Base-by-base conservation (phyloP, 495 filamentous ascomycete species). In the Penicillium cosmopolitanum region DNA sequence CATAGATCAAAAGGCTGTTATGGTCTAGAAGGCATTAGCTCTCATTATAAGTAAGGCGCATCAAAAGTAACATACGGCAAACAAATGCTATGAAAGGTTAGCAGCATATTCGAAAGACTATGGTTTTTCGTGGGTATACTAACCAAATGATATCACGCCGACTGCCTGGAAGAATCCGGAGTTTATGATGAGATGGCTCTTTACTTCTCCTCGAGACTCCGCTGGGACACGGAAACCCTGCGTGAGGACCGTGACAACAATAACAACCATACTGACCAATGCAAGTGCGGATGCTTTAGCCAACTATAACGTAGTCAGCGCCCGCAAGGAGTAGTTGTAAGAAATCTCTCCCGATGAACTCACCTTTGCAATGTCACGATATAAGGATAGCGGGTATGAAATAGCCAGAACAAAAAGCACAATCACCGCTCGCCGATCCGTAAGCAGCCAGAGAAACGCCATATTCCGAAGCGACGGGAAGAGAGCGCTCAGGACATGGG, bases 351-450 rank as follows among this genome's bases (percentile, higher is more conserved):
- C 8, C 42, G 48, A 23, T 25, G 48, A 40, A 35, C 59, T 62
- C 77, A 94, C 93, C 85, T 97, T 97, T 28, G 95, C 91, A 82
- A 98, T 98, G 75, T 98, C 95, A 65, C 95, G 77, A 80, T 98
- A 98, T 51, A 98, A 74, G 55, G 91, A 92, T 56, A 98, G 73
- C 7, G 95, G 95, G 68, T 91, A 98, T n/a, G 93, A 96, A 31
- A 98, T 79, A 34, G 89, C 85, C 58, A 96, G 57, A 55, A 89
- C 89, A 69, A 96, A 91, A 55, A 97, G 71, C 10, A 94, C 82
- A 74, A 98, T 98, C 34, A 94, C 86, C 23, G 86, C 89, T 64
- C 86, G 80, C 66, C 95, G 82, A 69, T 96, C 85, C 10, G 89
- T 90, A 55, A 98, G 71, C 53, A 96, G 80, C 76, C 90, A 88